Evolutionary conservation across 177 flowering plant genomes (phyloP).

Genomic region (Vitis hybrid): DNA sequence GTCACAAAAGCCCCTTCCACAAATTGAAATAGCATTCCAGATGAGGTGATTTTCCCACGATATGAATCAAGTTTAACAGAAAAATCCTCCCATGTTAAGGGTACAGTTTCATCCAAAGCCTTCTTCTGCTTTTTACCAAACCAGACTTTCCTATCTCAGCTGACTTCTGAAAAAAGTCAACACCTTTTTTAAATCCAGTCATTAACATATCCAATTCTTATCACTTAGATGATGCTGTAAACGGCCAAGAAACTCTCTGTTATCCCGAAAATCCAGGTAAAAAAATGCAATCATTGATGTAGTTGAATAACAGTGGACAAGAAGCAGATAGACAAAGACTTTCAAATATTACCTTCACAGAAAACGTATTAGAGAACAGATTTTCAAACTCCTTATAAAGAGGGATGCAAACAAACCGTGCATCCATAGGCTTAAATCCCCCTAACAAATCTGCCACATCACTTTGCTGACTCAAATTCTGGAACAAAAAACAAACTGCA

Average conservation of each 20-base stretch:
- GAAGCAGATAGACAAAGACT: neutral
- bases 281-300: constrained; percentile 11
- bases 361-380: constrained; percentile 54
- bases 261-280: constrained; percentile 38
- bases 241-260: constrained; percentile 33
- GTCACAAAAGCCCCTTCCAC: constrained; percentile 91
- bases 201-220: constrained; percentile 66
- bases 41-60: constrained; percentile 49
- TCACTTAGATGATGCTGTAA: constrained; percentile 31
- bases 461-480: constrained; percentile 98
- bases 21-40: constrained; percentile 83
- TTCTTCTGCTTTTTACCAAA: constrained; percentile 67
- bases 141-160: constrained; percentile 31
- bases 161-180: constrained; percentile 23
- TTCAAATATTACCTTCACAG: constrained; percentile 43
- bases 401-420: constrained; percentile 57
- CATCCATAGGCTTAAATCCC: constrained; percentile 86
- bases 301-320: neutral
- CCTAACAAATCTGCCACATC: constrained; percentile 90
- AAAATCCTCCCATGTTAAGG: constrained; percentile 64
- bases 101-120: constrained; percentile 37
- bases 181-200: constrained; percentile 35
- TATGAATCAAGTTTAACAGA: constrained; percentile 50
- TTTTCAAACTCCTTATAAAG: constrained; percentile 72
- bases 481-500: constrained; percentile 19